Evolutionary conservation across 495 filamentous ascomycete genomes (phyloP), one percentile per base, ranked within the genome.

Genomic region (Aspergillus cavernicola): DNA sequence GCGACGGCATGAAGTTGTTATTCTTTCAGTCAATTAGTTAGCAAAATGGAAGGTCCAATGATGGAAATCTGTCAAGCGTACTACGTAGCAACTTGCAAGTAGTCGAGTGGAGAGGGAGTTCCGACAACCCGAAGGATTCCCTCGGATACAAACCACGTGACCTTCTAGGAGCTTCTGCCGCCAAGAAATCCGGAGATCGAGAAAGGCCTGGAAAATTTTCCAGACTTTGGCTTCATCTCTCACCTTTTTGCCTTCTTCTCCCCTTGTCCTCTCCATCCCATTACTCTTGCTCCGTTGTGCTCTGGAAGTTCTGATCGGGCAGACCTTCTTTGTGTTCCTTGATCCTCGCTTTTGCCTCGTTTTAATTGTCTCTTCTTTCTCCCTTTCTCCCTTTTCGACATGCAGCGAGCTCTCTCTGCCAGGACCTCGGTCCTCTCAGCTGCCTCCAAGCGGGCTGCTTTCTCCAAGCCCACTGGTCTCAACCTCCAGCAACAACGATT

Each of bases 401-500:
- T 90, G 87, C 87, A 90, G 78, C 79, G 87, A 66, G 83, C 83
- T 70, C 76, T 90, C 49, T 78, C 80, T 60, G 62, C 83, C 55
- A 78, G 82, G 73, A 74, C 85, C 66, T 88, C 88, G 48, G 80
- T 84, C 69, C 80, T 90, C 41, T 86, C 87, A 44, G 82, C 85
- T 53, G 74, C 77, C 59, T 85, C 78, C 74, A 84, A 74, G 72
- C 73, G 72, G 60, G 66, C 66, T 61, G 62, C 72, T 58, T 67
- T 75, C 67, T 57, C 61, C 70, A 64, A 71, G 66, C 69, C 76
- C 24, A 67, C 81, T 58, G 78, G 77, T 55, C 68, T 85, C 57
- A 84, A 75, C 71, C 66, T 87, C 50, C 90, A 92, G 70, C 91
- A 95, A 74, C 83, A 92, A 71, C 80, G 91, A 60, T 96, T 91